Evolutionary conservation across 1,284 basidiomycete species (phyloP).

Genomic region (Cryptococcus sp.): DNA sequence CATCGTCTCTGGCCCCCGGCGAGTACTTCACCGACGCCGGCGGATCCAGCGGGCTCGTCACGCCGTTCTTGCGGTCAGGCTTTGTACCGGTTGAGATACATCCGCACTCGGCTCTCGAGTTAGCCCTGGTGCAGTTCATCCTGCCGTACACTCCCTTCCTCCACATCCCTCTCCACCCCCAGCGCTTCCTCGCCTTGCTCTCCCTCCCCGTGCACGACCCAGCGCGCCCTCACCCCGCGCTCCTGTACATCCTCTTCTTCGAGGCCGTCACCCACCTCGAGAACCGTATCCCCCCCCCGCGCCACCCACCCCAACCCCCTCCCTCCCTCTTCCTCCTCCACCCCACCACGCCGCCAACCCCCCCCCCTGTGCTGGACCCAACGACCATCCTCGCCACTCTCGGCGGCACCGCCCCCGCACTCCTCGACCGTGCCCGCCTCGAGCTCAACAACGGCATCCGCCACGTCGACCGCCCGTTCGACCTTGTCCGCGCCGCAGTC

Average conservation of each 20-base stretch:
- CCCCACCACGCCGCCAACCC: conserved; percentile 7
- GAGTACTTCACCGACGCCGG: neutral
- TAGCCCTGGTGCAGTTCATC: conserved; percentile 26
- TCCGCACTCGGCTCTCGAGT: conserved; percentile 27
- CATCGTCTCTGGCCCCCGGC: neutral
- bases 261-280: conserved; percentile 30
- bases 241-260: conserved; percentile 39
- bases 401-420: conserved; percentile 12
- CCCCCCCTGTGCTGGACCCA: conserved; percentile 8
- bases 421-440: conserved; percentile 27
- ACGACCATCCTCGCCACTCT: conserved; percentile 20
- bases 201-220: conserved; percentile 15
- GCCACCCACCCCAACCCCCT: conserved; percentile 14
- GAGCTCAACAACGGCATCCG: conserved; percentile 35
- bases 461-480: conserved; percentile 32
- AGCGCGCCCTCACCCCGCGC: conserved; percentile 34
- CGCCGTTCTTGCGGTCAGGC: neutral
- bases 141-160: conserved; percentile 33
- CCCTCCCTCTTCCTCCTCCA: conserved; percentile 13
- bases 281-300: conserved; percentile 14
- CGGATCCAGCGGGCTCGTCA: conserved; percentile 1
- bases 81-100: conserved; percentile 15
- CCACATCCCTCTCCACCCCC: conserved; percentile 32
- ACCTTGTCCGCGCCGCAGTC: conserved; percentile 31
- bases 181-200: conserved; percentile 31